Base-by-base conservation (phyloP, 345 rosid species). In the Viola odorata region DNA sequence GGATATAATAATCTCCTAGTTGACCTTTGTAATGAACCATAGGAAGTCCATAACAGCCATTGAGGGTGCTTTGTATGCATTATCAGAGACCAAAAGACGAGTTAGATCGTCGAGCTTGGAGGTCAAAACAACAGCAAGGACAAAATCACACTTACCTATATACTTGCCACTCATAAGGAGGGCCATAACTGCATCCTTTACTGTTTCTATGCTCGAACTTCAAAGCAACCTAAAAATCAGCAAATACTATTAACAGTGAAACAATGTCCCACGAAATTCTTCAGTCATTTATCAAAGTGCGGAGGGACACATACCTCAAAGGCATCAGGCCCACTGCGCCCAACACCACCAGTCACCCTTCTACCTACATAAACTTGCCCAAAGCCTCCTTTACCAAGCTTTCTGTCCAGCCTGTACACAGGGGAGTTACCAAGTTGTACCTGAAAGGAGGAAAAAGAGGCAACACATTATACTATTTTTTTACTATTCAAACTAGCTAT, bases 151-250 rank as follows among this genome's bases (percentile, higher is more conserved):
- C 87, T 57, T 69, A 88, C 98, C 77, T 85, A 84, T 91, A 91
- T 42, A 91, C 95, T 80, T 91, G 98, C 98, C 98, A 91, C 85
- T 91, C 98, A 41, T 83, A 86, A 40, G 98, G 98, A 56, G 96
- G 98, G 56, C 98, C 98, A 73, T 83, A 83, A 67, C 77, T 91
- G 77, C 98, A 88, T 37, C 98, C 98, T 79, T 91, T 91, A 64
- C 96, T 91, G 60, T 82, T 88, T 39, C 91, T 77, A 66, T 91
- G 98, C 76, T 91, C 98, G 65, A 91, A 80, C 73, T 91, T 91
- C 74, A 91, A 77, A 13, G 98, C 98, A 48, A 91, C 91, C 98
- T 88, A 78, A 5, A 55, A n/a, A n/a, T n/a, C n/a, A n/a, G n/a
- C n/a, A 17, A 47, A 45, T 55, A 16, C 8, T 45, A 3, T 45